Conservation (phyloP, 306 rosid genomes). For the Lathyrus sativus region DNA sequence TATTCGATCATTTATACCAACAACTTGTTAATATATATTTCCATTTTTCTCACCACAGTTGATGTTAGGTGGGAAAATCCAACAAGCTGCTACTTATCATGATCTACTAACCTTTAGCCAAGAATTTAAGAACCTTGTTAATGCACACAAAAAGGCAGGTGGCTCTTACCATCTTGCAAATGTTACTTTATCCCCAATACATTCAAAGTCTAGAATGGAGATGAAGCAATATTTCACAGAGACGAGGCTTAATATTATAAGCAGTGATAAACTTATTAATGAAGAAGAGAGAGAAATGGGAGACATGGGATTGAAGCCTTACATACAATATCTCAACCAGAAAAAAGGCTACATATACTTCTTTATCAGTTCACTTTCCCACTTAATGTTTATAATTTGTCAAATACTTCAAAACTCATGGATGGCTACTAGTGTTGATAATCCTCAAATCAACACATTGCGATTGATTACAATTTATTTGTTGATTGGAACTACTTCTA, state of each 20-base stretch:
- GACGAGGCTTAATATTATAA: not conserved
- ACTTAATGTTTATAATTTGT: slow-evolving; percentile 35
- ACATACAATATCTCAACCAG: slow-evolving; percentile 54
- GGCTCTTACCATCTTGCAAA: slow-evolving; percentile 30
- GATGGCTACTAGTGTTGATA: slow-evolving; percentile 54
- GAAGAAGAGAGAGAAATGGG: slow-evolving; percentile 45
- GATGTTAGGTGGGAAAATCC: slow-evolving; percentile 51
- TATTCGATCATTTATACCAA: too few relatives aligned
- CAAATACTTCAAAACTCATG: slow-evolving; percentile 52
- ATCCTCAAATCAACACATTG: slow-evolving; percentile 33
- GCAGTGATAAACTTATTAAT: slow-evolving; percentile 33
- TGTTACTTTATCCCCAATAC: not conserved
- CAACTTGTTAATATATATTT: too few relatives aligned
- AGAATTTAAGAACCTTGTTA: slow-evolving; percentile 57
- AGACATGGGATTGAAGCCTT: slow-evolving; percentile 54
- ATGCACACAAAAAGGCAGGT: slow-evolving; percentile 52
- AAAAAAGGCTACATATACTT: slow-evolving; percentile 44
- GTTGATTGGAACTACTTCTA: slow-evolving; percentile 35
- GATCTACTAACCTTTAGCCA: slow-evolving; percentile 44
- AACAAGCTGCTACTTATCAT: slow-evolving; percentile 45
- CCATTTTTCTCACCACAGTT: slow-evolving; percentile 34
- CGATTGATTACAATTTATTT: slow-evolving; percentile 42
- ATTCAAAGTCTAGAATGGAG: slow-evolving; percentile 28
- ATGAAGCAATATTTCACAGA: slow-evolving; percentile 10
- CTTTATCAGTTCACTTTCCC: slow-evolving; percentile 19